These are phyloP conservation scores for Phytophthora chlamydospora DNA, from an alignment of 352 stramenopile species.

Conservation along the genomic window DNA sequence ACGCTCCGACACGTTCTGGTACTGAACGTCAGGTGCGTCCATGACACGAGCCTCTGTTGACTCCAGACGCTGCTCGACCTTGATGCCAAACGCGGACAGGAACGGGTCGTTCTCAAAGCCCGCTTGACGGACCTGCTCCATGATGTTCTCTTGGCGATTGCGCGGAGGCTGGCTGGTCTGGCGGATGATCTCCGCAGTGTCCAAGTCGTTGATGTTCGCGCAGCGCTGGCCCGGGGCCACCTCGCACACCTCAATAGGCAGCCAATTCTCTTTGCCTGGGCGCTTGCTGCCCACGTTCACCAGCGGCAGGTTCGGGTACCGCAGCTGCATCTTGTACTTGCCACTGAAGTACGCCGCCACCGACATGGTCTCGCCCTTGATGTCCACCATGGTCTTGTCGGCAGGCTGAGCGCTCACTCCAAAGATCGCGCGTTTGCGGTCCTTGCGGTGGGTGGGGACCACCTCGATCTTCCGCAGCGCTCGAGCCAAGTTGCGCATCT, in stretches of 20 bases:
- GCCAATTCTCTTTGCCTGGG: slow-evolving; percentile 48
- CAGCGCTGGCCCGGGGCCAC: slow-evolving; percentile 71
- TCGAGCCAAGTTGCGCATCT: slow-evolving; percentile 38
- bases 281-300: slow-evolving; percentile 72
- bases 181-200: slow-evolving; percentile 83
- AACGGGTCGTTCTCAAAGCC: slow-evolving; percentile 77
- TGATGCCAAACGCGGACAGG: slow-evolving; percentile 61
- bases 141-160: slow-evolving; percentile 50
- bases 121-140: slow-evolving; percentile 57
- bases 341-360: slow-evolving; percentile 62
- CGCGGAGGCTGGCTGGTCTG: slow-evolving; percentile 54
- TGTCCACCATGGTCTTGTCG: slow-evolving; percentile 50
- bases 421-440: slow-evolving; percentile 58
- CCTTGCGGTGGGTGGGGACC: slow-evolving; percentile 59
- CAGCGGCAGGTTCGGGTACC: slow-evolving; percentile 65
- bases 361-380: slow-evolving; percentile 55
- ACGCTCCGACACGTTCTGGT: slow-evolving; percentile 62
- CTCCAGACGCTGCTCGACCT: slow-evolving; percentile 56
- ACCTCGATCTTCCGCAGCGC: slow-evolving; percentile 57
- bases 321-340: slow-evolving; percentile 54
- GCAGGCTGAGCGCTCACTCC: slow-evolving; percentile 43
- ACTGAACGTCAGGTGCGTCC: slow-evolving; percentile 63
- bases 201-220: slow-evolving; percentile 72
- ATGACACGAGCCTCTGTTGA: slow-evolving; percentile 51
- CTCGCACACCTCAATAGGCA: slow-evolving; percentile 85